phyloP scores from a whole-genome alignment of 768 basidiomycete species.

The Suillus subalutaceus region DNA sequence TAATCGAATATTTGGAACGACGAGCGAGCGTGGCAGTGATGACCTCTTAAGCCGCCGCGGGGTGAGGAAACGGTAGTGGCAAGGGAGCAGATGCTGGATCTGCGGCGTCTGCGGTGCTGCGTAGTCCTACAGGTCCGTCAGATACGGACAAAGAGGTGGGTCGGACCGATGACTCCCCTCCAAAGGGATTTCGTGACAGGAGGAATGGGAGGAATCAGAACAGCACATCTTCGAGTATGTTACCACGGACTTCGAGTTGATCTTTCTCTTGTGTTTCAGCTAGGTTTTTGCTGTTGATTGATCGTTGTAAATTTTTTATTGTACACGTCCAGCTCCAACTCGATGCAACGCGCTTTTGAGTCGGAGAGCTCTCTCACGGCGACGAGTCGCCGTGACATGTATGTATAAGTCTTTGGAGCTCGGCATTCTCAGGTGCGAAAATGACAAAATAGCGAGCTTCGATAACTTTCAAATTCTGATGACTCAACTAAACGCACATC shows the following conservation, averaged over 20 bases:
- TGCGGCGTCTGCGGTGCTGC: slow-evolving; percentile 19
- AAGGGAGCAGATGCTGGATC: slow-evolving; percentile 2
- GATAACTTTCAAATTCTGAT: neutral
- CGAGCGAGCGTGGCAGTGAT: slow-evolving; percentile 16
- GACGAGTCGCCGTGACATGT: neutral
- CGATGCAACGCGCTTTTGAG: neutral
- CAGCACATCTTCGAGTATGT: neutral
- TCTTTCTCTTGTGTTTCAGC: neutral
- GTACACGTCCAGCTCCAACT: neutral
- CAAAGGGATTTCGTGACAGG: slow-evolving; percentile 33
- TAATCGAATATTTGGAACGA: slow-evolving; percentile 66
- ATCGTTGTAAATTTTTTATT: neutral
- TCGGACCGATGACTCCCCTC: slow-evolving; percentile 15
- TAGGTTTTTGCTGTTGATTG: neutral
- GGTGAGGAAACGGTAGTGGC: slow-evolving; percentile 6
- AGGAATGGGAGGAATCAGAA: slow-evolving; percentile 21
- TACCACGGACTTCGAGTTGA: slow-evolving; percentile 3
- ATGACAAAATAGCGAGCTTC: neutral
- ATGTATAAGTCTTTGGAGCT: neutral
- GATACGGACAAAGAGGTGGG: slow-evolving; percentile 8
- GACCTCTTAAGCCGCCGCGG: neutral
- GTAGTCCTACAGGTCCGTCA: slow-evolving; percentile 38
- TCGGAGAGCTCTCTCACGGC: neutral
- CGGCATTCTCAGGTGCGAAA: neutral
- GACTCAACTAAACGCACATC: neutral